These are phyloP conservation scores for Lecanicillium sp. DNA, from an alignment of 2,329 filamentous ascomycete species.

Conservation along the genomic window DNA sequence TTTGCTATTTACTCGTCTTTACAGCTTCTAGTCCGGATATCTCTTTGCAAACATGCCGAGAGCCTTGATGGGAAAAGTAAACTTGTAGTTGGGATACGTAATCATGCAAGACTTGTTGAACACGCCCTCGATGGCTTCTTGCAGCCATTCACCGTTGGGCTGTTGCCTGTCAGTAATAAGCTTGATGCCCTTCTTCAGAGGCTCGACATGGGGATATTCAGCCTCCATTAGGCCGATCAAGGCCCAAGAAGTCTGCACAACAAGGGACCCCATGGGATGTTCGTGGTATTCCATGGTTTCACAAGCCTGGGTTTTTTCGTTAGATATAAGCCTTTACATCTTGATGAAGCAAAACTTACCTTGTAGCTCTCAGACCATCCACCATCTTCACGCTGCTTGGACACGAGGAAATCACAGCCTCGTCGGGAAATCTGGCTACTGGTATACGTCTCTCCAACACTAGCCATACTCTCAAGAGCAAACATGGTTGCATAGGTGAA, in stretches of 20 bases:
- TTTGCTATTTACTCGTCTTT: constrained; percentile 7
- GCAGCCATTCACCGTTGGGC: constrained; percentile 84
- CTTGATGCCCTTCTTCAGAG: constrained; percentile 64
- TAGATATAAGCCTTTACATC: constrained; percentile 1
- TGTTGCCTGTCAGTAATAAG: constrained; percentile 82
- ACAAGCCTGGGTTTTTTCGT: constrained; percentile 48
- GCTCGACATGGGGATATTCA: constrained; percentile 65
- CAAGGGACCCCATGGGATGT: constrained; percentile 68
- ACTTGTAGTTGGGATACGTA: constrained; percentile 98
- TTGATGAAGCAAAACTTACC: constrained; percentile 28
- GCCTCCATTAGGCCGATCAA: constrained; percentile 76
- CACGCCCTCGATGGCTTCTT: constrained; percentile 93
- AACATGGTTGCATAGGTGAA: constrained; percentile 98
- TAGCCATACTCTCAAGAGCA: constrained; percentile 76
- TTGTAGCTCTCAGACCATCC: constrained; percentile 96
- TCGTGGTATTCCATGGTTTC: constrained; percentile 69
- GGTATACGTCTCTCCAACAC: constrained; percentile 71
- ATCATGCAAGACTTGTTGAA: constrained; percentile 99
- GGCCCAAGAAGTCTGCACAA: constrained; percentile 93
- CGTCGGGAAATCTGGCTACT: constrained; percentile 63
- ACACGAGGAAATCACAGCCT: constrained; percentile 79
- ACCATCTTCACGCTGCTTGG: constrained; percentile 78
- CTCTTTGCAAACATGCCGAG: constrained; percentile 76
- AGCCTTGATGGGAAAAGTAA: constrained; percentile 89
- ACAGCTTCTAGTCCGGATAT: constrained; percentile 57